Base-by-base conservation (phyloP, 192 early-diverging fungal species). In the Linnemannia zychae region DNA sequence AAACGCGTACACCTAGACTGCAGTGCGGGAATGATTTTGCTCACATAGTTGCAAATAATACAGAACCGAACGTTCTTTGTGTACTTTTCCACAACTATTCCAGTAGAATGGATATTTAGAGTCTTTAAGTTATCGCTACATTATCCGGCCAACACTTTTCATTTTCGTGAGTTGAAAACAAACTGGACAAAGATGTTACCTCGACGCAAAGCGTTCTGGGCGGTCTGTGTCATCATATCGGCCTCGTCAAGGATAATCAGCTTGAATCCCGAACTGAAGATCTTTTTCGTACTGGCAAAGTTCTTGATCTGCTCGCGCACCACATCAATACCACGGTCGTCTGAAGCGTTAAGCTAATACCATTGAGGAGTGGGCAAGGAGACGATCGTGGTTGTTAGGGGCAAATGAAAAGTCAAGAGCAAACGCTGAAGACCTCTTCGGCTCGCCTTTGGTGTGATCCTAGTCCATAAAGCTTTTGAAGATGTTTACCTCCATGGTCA, bases 1-100 rank as follows among this genome's bases (percentile, higher is more conserved):
- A 99, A 99, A 46, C 96, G 88, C 18, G 99, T 99, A 90, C 99
- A 99, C n/a, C 99, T 94, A 44, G 99, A 99, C 86, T 99, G 99
- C 40, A 99, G 88, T 3, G 99, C 99, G 9, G 99, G 98, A 66
- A 97, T 98, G 52, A 99, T 99, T 84, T 98, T 99, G 88, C 93
- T 94, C 36, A 97, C 97, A 84, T 99, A 99, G 88, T 99, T 99
- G 91, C 98, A 99, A 73, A 99, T 98, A 71, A 99, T 96, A 87
- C 99, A 99, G 83, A 99, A 99, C 4, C 99, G 93, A 12, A 99
- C 97, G 78, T 99, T 99, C 49, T 92, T 92, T 22, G 99, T 99
- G 89, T 99, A 99, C 86, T 98, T 97, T 90, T 99, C 99, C 83
- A 99, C 96, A 18, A 99, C 98, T 96, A 77, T 65, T 50, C 5